phyloP scores from a whole-genome alignment of 805 yeast species.

The Lipomyces oligophaga region DNA sequence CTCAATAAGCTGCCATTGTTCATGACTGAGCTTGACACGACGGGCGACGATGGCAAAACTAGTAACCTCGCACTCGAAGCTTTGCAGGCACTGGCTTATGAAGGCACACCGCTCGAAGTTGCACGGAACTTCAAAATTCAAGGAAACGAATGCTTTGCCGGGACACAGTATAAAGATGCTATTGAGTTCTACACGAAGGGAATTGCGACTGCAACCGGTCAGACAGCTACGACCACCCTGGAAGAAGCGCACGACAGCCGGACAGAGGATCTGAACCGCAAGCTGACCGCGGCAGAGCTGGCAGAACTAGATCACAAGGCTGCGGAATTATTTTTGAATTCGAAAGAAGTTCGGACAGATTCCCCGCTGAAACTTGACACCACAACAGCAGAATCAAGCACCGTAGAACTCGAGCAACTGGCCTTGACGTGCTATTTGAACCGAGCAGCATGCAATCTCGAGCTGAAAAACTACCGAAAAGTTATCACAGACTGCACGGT shows the following conservation, averaged over 20 bases:
- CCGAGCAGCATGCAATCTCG: conserved; percentile 89
- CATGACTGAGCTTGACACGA: conserved; percentile 81
- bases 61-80: conserved; percentile 72
- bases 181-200: conserved; percentile 77
- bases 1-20: conserved; percentile 85
- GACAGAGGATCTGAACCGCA: background rate
- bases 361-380: background rate
- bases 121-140: conserved; percentile 87
- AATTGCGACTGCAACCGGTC: conserved; percentile 49
- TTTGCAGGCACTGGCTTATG: conserved; percentile 83
- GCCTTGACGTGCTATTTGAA: conserved; percentile 67
- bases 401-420: conserved; percentile 44
- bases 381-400: conserved; percentile 13
- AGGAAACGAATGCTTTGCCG: conserved; percentile 82
- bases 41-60: conserved; percentile 74
- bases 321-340: conserved; percentile 15
- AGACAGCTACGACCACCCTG: background rate
- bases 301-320: conserved; percentile 13
- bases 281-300: too few species aligned
- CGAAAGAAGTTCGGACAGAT: conserved; percentile 1
- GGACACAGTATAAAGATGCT: conserved; percentile 71
- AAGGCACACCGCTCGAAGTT: conserved; percentile 90
- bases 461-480: conserved; percentile 74
- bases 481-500: conserved; percentile 82
- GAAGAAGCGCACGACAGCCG: background rate